A percentile compares a stretch with the other conserved stretches of the same genome.
These are phyloP conservation scores for Sclerotinia minor DNA, from an alignment of 2,329 filamentous ascomycete species.

Conservation along the genomic window DNA sequence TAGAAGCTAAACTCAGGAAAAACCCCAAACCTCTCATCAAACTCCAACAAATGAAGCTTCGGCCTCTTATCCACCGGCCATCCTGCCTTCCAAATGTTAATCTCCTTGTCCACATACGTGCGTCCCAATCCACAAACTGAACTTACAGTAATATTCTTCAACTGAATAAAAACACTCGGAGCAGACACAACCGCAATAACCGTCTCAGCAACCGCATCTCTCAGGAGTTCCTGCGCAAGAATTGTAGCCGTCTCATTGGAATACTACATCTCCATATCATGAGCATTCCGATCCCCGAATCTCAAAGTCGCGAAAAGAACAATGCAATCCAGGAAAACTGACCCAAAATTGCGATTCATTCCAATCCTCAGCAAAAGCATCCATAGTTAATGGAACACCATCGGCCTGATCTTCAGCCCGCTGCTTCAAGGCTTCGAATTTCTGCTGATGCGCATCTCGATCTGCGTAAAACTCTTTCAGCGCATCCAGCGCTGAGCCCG, in stretches of 20 bases:
- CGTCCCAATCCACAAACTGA: neutral
- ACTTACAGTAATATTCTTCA: constrained; percentile 60
- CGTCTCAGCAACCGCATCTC: constrained; percentile 56
- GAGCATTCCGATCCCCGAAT: neutral
- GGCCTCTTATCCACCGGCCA: constrained; percentile 49
- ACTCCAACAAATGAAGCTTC: constrained; percentile 67
- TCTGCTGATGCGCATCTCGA: constrained; percentile 63
- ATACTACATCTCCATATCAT: constrained; percentile 51
- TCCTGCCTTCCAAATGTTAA: constrained; percentile 12
- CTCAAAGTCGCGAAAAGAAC: neutral
- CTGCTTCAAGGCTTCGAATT: constrained; percentile 67
- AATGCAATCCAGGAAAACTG: constrained; percentile 36
- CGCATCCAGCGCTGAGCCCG: constrained; percentile 64
- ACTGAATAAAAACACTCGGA: constrained; percentile 73
- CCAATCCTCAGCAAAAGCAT: constrained; percentile 77
- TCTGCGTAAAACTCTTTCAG: constrained; percentile 74
- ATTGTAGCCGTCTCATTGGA: constrained; percentile 67
- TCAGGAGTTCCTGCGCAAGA: constrained; percentile 65
- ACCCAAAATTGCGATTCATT: constrained; percentile 84
- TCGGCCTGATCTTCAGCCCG: constrained; percentile 57
- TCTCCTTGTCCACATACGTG: constrained; percentile 17
- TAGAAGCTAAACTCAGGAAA: constrained; percentile 75
- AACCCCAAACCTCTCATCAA: constrained; percentile 70
- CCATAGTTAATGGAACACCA: constrained; percentile 56
- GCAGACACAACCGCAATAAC: constrained; percentile 70